phyloP scores from a whole-genome alignment of 2,329 filamentous ascomycete species.

The Ceratocystis smalleyi region DNA sequence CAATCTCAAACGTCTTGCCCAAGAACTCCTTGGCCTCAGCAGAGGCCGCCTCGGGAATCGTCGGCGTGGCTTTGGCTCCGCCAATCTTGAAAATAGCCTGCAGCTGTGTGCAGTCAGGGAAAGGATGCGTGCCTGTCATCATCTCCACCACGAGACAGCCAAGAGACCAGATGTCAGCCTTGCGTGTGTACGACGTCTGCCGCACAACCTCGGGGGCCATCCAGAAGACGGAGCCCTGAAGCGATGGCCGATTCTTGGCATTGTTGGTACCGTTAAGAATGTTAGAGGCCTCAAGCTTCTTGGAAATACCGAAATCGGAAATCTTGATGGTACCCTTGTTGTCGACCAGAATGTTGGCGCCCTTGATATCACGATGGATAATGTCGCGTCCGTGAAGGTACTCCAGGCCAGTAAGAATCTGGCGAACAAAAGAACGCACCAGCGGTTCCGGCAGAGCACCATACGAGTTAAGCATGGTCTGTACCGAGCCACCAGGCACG shows the following conservation, averaged over 20 bases:
- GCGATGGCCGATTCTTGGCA: constrained; percentile 56
- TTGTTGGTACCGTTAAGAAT: constrained; percentile 55
- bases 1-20: constrained; percentile 81
- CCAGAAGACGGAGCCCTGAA: constrained; percentile 98
- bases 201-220: constrained; percentile 99
- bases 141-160: constrained; percentile 96
- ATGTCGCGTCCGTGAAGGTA: constrained; percentile 92
- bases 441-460: constrained; percentile 85
- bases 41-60: constrained; percentile 73
- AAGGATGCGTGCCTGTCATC: constrained; percentile 94
- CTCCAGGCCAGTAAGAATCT: constrained; percentile 81
- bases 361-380: constrained; percentile 97
- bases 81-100: constrained; percentile 99
- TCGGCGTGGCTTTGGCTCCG: constrained; percentile 69
- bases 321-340: constrained; percentile 99
- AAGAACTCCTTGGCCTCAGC: constrained; percentile 74
- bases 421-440: constrained; percentile 89
- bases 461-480: constrained; percentile 97
- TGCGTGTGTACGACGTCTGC: constrained; percentile 93
- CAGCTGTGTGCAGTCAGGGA: constrained; percentile 90
- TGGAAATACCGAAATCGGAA: constrained; percentile 96
- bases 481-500: constrained; percentile 90
- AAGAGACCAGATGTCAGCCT: constrained; percentile 96
- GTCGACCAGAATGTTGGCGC: constrained; percentile 94
- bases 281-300: constrained; percentile 86